Base-by-base conservation (phyloP, 495 filamentous ascomycete species). In the Amniculicola lignicola region DNA sequence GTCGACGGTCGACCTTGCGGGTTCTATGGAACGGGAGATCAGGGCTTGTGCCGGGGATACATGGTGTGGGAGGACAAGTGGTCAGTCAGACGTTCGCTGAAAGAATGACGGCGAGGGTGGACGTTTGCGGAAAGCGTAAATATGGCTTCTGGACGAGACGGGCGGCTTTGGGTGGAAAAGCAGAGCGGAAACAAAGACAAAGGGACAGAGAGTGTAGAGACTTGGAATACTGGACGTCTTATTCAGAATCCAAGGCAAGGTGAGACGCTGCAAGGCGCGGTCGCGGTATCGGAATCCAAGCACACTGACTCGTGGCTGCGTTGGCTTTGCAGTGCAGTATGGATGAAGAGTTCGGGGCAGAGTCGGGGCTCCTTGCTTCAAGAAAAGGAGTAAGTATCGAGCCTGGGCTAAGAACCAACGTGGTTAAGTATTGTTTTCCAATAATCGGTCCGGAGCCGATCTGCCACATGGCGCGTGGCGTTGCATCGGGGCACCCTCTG, bases 21-120 rank as follows among this genome's bases (percentile, higher is more conserved):
- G 49, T 23, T 25, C 41, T 40, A 28, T 53, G 23, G 49, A 25
- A 27, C 39, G 48, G 41, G 54, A 48, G 50, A 53, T 63, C 60
- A 63, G 54, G 54, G 54, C 47, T 47, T 59, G 42, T 54, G 36
- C 24, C 37, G 12, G 16, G 49, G 28, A 21, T 48, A 63, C 54
- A 63, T 59, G 21, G 48, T 58, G 43, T 16, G 50, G 48, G 42
- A 45, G 54, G 42, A 58, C 49, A 56, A 54, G 27, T n/a, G n/a
- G n/a, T 37, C 46, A 29, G 53, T 47, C 43, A 54, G 18, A 3
- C 12, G 45, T 36, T 23, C 23, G 19, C 21, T 41, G 28, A 49
- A 46, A 55, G 41, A 50, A 50, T 24, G 33, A 41, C 5, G 45
- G n/a, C 38, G 37, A 15, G 1, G 42, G 3, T 40, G 4, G 54